Percentiles rank a stretch among this genome's conserved stretches.
phyloP scores from a whole-genome alignment of 2,329 filamentous ascomycete genomes.

The Aspergillus clavatus region DNA sequence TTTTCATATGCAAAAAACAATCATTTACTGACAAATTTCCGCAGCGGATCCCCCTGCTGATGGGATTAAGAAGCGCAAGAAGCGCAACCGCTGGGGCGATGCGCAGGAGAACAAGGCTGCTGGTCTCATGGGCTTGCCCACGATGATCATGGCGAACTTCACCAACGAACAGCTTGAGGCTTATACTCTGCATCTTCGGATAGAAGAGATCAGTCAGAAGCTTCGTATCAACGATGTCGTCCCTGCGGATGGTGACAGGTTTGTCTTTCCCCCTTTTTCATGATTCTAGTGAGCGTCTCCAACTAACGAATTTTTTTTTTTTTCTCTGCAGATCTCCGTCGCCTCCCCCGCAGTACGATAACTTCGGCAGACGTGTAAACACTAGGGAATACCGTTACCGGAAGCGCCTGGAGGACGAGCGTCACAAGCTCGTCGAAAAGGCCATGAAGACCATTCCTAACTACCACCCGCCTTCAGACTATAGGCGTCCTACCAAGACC shows the following conservation, averaged over 20 bases:
- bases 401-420: constrained; percentile 96
- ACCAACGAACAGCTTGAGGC: constrained; percentile 97
- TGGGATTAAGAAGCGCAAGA: constrained; percentile 85
- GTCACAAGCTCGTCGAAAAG: constrained; percentile 97
- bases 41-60: constrained; percentile 55
- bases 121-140: constrained; percentile 93
- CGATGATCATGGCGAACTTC: constrained; percentile 95
- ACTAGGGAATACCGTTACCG: constrained; percentile 97
- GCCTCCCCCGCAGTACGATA: constrained; percentile 95
- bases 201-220: constrained; percentile 99
- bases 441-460: constrained; percentile 99
- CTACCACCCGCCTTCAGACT: constrained; percentile 97
- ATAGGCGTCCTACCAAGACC: constrained; percentile 97
- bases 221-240: constrained; percentile 98
- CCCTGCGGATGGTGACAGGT: constrained; percentile 93
- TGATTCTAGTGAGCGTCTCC: no score
- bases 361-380: constrained; percentile 98
- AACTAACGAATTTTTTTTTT: no score
- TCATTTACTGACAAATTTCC: constrained; percentile 21
- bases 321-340: constrained; percentile 71
- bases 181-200: constrained; percentile 91
- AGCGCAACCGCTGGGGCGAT: constrained; percentile 98
- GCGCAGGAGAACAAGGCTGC: constrained; percentile 97
- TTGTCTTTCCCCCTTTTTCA: constrained; percentile 37
- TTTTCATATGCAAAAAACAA: no score